A percentile compares a stretch with the other conserved stretches of the same genome.
Conservation (phyloP, 306 rosid species). For the Vigna nakashimae region DNA sequence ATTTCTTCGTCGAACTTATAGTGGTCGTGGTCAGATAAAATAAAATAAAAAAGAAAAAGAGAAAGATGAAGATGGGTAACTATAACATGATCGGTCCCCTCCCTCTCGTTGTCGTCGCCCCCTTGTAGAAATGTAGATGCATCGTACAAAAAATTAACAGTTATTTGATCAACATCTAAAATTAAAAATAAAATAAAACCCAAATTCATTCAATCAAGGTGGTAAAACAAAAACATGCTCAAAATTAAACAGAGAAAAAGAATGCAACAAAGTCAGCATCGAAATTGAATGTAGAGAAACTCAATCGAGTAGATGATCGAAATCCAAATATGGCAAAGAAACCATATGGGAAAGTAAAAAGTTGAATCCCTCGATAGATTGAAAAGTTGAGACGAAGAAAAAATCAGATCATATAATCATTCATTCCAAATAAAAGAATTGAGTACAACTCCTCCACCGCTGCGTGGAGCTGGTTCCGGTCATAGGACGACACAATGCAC, state of each 20-base stretch:
- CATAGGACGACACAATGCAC: neutral
- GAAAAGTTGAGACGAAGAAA: neutral
- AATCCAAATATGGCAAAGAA: slow-evolving; percentile 20
- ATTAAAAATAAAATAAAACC: neutral
- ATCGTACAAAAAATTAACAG: neutral
- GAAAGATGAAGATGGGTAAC: too few species aligned
- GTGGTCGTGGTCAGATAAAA: too few species aligned
- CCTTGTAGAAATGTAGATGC: neutral
- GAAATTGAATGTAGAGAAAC: neutral
- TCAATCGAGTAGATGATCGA: neutral
- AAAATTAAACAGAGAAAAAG: neutral
- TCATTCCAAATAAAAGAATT: neutral
- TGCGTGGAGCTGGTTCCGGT: neutral
- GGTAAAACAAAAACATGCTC: neutral
- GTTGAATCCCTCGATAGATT: neutral
- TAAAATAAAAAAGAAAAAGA: too few species aligned
- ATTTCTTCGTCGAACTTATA: too few species aligned
- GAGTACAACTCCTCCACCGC: slow-evolving; percentile 6
- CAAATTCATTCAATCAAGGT: neutral
- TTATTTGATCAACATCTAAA: neutral
- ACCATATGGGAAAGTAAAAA: slow-evolving; percentile 13
- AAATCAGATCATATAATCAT: slow-evolving; percentile 38
- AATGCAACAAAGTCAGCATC: neutral
- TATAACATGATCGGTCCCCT: too few species aligned
- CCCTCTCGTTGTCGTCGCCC: too few species aligned